Conservation (phyloP, 805 yeast species). For the Vanderwaltozyma polyspora region DNA sequence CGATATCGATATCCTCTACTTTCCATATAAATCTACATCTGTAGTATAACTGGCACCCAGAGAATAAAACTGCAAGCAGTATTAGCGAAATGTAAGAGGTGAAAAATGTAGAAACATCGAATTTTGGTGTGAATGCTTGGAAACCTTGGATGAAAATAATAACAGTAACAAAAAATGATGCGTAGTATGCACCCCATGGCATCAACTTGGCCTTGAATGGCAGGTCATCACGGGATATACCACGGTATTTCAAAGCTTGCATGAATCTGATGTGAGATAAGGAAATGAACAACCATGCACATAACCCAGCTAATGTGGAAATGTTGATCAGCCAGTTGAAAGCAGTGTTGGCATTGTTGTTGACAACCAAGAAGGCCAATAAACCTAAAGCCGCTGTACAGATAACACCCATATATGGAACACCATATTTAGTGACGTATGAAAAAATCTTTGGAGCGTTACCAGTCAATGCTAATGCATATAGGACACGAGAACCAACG, state of each 20-base stretch:
- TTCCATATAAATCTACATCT: constrained; percentile 35
- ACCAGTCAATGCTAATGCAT: constrained; percentile 47
- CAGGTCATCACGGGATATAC: constrained; percentile 49
- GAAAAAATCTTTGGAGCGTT: constrained; percentile 49
- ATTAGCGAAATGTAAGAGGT: constrained; percentile 55
- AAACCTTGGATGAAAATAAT: constrained; percentile 63
- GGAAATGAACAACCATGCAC: constrained; percentile 55
- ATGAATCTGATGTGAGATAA: constrained; percentile 52
- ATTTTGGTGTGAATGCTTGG: constrained; percentile 42
- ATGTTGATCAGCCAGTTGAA: constrained; percentile 59
- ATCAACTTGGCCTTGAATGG: constrained; percentile 58
- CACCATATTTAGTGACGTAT: constrained; percentile 46
- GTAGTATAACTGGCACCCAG: constrained; percentile 40
- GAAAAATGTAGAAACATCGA: constrained; percentile 46
- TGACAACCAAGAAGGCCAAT: constrained; percentile 44
- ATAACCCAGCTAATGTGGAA: constrained; percentile 56
- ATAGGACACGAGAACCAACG: constrained; percentile 59
- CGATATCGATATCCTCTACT: constrained; percentile 52
- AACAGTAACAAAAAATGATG: constrained; percentile 40
- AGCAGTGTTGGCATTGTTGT: constrained; percentile 40
- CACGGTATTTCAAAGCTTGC: constrained; percentile 47
- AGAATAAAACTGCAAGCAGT: constrained; percentile 39
- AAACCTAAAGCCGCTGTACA: constrained; percentile 47
- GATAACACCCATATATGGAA: constrained; percentile 47
- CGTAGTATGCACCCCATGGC: constrained; percentile 56